Evolutionary conservation across 208 protist species (phyloP).

Genomic region (Leishmania amazonensis): DNA sequence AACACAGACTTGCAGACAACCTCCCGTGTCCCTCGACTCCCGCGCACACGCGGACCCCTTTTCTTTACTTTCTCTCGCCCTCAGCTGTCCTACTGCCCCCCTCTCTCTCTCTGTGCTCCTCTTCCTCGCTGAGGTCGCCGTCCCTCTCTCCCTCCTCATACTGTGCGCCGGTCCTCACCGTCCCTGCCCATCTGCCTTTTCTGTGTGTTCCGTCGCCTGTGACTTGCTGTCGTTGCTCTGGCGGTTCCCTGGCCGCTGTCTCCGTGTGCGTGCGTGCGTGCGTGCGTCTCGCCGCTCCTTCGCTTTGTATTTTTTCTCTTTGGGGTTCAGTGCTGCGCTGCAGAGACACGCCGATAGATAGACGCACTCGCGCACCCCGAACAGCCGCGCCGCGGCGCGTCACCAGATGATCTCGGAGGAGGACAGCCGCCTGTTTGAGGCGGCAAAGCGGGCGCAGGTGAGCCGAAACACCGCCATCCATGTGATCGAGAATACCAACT

Average conservation of each 20-base stretch:
- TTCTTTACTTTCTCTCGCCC: neutral
- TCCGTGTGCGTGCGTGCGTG: neutral
- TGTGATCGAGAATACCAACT: slow-evolving; percentile 43
- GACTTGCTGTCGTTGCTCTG: neutral
- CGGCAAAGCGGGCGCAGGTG: slow-evolving; percentile 59
- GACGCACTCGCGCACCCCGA: neutral
- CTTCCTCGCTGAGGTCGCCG: neutral
- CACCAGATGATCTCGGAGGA: slow-evolving; percentile 45
- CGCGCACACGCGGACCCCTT: neutral
- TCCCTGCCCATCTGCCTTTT: no score
- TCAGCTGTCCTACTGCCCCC: neutral
- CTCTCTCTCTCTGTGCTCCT: neutral
- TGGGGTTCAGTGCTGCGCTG: neutral
- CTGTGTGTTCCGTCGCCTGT: neutral
- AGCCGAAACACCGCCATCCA: slow-evolving; percentile 74
- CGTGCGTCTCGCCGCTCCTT: neutral
- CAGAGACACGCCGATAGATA: neutral
- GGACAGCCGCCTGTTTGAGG: slow-evolving; percentile 56
- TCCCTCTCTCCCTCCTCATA: no score
- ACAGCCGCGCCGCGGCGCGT: neutral
- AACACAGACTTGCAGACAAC: neutral
- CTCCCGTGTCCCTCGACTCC: neutral
- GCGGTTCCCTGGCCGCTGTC: neutral
- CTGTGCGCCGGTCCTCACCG: no score
- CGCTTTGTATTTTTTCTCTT: neutral